These are phyloP conservation scores for Gaultheria prostrata DNA, from an alignment of 148 eudicot species.

Conservation along the genomic window DNA sequence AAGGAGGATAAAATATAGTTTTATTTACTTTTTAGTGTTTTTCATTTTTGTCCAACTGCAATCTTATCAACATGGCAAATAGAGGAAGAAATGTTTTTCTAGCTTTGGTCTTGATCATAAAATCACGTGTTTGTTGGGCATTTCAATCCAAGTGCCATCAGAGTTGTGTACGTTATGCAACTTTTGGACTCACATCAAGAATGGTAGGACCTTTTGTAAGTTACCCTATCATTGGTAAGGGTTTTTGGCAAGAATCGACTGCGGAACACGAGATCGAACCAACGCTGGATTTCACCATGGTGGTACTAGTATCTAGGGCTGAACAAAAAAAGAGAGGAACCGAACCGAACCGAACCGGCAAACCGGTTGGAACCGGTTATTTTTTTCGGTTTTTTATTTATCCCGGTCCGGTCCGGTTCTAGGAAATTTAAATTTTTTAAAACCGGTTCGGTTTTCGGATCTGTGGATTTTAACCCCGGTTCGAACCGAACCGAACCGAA, in stretches of 20 bases:
- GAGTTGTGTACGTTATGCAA: background rate
- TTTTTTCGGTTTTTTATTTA: too few relatives aligned
- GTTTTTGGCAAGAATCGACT: background rate
- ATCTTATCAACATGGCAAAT: background rate
- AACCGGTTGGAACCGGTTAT: too few relatives aligned
- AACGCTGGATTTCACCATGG: background rate
- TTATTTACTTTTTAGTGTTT: background rate
- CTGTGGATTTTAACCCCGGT: too few relatives aligned
- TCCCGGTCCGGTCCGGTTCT: too few relatives aligned
- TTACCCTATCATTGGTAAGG: background rate
- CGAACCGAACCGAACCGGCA: too few relatives aligned
- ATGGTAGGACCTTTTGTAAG: background rate
- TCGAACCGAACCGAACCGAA: too few relatives aligned
- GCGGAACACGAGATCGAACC: background rate
- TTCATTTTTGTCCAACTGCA: background rate
- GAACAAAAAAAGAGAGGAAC: too few relatives aligned
- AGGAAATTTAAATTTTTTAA: too few relatives aligned
- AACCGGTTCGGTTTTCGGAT: too few relatives aligned
- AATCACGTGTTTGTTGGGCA: background rate
- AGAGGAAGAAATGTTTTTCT: background rate
- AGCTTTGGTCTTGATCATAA: background rate
- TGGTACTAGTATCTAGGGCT: too few relatives aligned
- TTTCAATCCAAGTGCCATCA: background rate
- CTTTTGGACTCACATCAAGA: background rate
- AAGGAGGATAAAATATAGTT: background rate